phyloP scores from a whole-genome alignment of 2,329 filamentous ascomycete species.

The Zasmidium citrigriseum region DNA sequence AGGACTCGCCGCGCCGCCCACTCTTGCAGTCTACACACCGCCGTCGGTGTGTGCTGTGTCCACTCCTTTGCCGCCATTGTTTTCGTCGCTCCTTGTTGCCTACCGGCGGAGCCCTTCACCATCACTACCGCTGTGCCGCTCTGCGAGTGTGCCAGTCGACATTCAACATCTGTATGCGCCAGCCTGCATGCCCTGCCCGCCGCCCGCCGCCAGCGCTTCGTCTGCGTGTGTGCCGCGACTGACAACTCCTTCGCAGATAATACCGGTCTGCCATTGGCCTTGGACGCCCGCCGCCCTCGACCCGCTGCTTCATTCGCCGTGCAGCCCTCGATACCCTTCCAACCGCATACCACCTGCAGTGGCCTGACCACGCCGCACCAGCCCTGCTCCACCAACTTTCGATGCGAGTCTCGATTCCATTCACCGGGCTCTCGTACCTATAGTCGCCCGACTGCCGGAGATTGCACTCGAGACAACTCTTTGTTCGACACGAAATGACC shows the following conservation, averaged over 20 bases:
- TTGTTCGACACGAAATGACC: conserved; percentile 24
- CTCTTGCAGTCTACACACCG: conserved; percentile 6
- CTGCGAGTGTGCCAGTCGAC: not conserved
- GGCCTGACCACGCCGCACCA: not conserved
- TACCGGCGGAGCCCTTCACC: not conserved
- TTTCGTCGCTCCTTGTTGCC: not conserved
- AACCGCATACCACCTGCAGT: not conserved
- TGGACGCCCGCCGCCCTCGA: no score
- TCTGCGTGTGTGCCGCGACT: not conserved
- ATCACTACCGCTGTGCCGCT: conserved; percentile 6
- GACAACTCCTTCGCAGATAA: not conserved
- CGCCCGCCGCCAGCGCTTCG: not conserved
- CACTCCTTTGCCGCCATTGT: conserved; percentile 7
- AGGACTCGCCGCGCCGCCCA: not conserved
- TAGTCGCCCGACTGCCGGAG: not conserved
- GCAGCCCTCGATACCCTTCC: no score
- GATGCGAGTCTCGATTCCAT: not conserved
- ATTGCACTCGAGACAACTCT: not conserved
- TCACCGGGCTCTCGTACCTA: not conserved
- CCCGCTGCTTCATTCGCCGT: no score
- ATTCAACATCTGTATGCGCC: not conserved
- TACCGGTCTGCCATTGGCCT: no score
- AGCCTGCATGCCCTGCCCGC: not conserved
- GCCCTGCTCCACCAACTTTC: not conserved
- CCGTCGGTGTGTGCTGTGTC: conserved; percentile 7